Base-by-base conservation (phyloP, 306 rosid species). In the Quercus variabilis region DNA sequence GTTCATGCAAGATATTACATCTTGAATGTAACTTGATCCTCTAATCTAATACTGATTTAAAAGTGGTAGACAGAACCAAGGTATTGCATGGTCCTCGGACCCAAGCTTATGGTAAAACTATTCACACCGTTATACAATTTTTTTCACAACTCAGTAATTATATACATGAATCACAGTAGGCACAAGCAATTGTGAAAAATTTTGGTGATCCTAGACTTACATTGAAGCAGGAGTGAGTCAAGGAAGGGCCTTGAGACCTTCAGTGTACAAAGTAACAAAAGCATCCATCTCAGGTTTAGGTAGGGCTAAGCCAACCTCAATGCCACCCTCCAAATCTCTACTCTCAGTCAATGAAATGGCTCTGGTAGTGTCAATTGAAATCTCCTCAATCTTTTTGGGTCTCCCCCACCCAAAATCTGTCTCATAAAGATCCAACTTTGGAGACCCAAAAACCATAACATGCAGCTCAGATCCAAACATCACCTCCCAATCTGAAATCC, bases 401-500 rank as follows among this genome's bases (percentile, higher is more conserved):
- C 65, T 67, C 1, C 88, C 91, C 86, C 85, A 81, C 78, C 93
- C 91, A 72, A 90, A 90, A 83, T 90, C 87, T 1, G 74, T 84
- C 6, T 59, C 82, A 25, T 87, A 90, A 7, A 88, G 84, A 56
- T 90, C 86, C 82, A 90, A 58, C 60, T 90, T 86, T 15, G 93
- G 91, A 2, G 91, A 88, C 83, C 93, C 85, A 0, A 75, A 38
- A 2, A 51, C 86, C 80, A 81, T 57, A 18, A 86, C 59, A 63
- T 88, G 87, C 43, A 73, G 60, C 43, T 79, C 83, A 43, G 84
- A 84, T 82, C 87, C 85, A 17, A 71, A 9, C 18, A 85, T 70
- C 59, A 21, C 80, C 59, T 79, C 80, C 89, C 87, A 84, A 58
- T 84, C 89, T 58, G 85, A 68, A 17, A 90, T 70, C 91, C 91